phyloP scores from a whole-genome alignment of 2,329 filamentous ascomycete genomes.

The Pestalotiopsis sp. region DNA sequence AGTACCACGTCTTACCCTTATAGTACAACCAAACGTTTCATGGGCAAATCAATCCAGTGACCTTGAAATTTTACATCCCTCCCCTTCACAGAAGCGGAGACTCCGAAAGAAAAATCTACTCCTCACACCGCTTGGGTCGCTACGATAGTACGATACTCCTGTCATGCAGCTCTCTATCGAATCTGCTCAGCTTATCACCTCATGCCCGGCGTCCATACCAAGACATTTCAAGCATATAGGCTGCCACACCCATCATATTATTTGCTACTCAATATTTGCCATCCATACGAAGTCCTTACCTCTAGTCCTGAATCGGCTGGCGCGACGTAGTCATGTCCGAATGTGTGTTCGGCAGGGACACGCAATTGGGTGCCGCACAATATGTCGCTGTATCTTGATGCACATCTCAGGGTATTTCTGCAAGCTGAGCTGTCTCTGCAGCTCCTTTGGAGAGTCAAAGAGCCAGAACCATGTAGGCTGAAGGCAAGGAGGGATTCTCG shows the following conservation, averaged over 20 bases:
- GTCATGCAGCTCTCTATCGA: background rate
- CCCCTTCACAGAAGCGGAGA: background rate
- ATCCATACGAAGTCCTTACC: background rate
- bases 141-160: background rate
- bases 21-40: too few species aligned
- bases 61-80: too few species aligned
- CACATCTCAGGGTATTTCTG: background rate
- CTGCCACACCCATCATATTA: background rate
- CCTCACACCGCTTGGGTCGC: background rate
- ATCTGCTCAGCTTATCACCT: background rate
- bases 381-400: background rate
- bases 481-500: too few species aligned
- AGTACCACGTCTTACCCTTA: too few species aligned
- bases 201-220: background rate
- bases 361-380: background rate
- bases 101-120: background rate
- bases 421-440: slow-evolving; percentile 6
- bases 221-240: background rate
- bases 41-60: too few species aligned
- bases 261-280: background rate
- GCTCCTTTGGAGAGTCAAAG: background rate
- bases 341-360: background rate
- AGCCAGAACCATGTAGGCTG: background rate
- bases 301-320: background rate
- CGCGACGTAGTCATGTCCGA: background rate